Evolutionary conservation across 352 stramenopile species (phyloP).

Genomic region (Elongisporangium undulatum): DNA sequence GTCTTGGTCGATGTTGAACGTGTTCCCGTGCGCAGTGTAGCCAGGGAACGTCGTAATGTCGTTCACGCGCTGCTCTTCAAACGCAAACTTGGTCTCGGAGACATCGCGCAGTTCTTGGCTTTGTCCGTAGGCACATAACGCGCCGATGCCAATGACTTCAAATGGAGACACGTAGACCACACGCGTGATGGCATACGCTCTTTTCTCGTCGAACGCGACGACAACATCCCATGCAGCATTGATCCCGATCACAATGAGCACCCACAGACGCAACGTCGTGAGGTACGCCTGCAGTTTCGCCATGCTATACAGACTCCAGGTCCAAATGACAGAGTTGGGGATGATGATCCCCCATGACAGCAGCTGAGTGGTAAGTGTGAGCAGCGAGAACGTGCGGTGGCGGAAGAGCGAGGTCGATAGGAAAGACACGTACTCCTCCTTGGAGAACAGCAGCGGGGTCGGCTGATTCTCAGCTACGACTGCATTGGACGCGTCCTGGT

Average conservation of each 20-base stretch:
- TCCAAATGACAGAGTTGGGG: slow-evolving; percentile 45
- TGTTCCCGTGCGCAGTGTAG: slow-evolving; percentile 16
- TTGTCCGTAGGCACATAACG: slow-evolving; percentile 7
- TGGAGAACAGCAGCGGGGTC: not conserved
- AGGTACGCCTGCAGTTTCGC: slow-evolving; percentile 36
- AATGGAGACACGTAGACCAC: slow-evolving; percentile 16
- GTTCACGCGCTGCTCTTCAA: slow-evolving; percentile 22
- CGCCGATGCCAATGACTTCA: slow-evolving; percentile 17
- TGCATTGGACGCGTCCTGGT: slow-evolving; percentile 2
- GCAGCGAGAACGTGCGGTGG: slow-evolving; percentile 24
- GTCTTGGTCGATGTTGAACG: slow-evolving; percentile 20
- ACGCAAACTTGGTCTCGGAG: slow-evolving; percentile 14
- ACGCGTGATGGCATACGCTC: slow-evolving; percentile 24
- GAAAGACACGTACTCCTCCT: slow-evolving; percentile 12
- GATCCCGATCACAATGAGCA: slow-evolving; percentile 24
- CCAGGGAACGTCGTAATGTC: slow-evolving; percentile 14
- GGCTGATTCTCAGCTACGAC: not conserved
- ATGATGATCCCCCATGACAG: slow-evolving; percentile 59
- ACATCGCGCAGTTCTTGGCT: slow-evolving; percentile 11
- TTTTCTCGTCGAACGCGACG: slow-evolving; percentile 24
- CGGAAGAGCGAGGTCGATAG: slow-evolving; percentile 38
- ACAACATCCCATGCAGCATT: slow-evolving; percentile 22
- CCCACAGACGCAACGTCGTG: slow-evolving; percentile 29
- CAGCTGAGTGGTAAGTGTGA: slow-evolving; percentile 22
- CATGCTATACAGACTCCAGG: slow-evolving; percentile 18